Base-by-base conservation (phyloP, 768 basidiomycete species). In the Mycena indigotica region DNA sequence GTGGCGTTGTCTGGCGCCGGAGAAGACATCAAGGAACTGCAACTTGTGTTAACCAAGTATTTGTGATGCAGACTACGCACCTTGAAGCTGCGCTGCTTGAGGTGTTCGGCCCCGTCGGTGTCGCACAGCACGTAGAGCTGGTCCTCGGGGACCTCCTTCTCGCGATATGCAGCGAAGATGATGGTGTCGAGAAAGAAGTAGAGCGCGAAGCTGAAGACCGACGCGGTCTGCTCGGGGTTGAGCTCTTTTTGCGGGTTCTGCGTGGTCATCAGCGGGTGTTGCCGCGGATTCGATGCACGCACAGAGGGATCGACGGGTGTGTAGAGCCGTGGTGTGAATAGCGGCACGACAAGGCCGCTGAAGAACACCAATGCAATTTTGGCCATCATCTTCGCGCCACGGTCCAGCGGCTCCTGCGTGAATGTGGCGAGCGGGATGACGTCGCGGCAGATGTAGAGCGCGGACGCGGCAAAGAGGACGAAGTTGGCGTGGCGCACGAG, bases 101-200 rank as follows among this genome's bases (percentile, higher is more conserved):
- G 32, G 61, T 67, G 24, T 23, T 62, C 55, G 4, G 67, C 62
- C 50, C 56, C 50, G 56, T 89, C 87, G 53, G 83, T 81, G 59
- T 87, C 85, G 4, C 82, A 81, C 69, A 89, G 80, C 2, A 83
- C 84, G 16, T 86, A 86, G 39, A 87, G 71, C 49, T 85, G 66
- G 39, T 87, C 84, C 35, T 71, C 69, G 1, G 78, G 65, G 1
- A 85, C 63, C 63, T 81, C 81, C 3, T 75, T 58, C n/a, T 77
- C 65, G n/a, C 72, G 67, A 57, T 76, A 75, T 1, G 78, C 82
- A 10, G 69, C 62, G 52, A 73, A 73, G 21, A 87, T 71, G 28
- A 81, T 67, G 3, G 75, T 74, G 60, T 88, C 83, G 57, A 88
- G 70, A 70, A 78, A 89, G n/a, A 72, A 69, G 65, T 77, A 87